Percentiles rank a stretch among this genome's conserved stretches.
Evolutionary conservation across 1,284 basidiomycete species (phyloP).

Genomic region (Trichosporon asahii): DNA sequence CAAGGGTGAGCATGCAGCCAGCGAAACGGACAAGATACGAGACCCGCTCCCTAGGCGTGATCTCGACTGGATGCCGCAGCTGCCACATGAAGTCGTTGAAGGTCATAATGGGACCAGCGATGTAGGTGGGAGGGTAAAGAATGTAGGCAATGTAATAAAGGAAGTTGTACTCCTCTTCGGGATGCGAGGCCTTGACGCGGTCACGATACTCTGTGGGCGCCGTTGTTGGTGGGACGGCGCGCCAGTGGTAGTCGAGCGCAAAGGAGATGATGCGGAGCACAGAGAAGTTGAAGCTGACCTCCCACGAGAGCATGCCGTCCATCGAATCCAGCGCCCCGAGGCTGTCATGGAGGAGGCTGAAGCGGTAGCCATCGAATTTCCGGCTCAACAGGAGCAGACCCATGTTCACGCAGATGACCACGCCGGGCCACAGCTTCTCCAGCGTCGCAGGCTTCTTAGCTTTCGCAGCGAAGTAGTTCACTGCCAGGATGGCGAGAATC

Average conservation of each 20-base stretch:
- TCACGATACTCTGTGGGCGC: constrained; percentile 48
- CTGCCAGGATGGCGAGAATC: constrained; percentile 64
- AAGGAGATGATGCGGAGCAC: constrained; percentile 93
- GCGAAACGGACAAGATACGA: constrained; percentile 71
- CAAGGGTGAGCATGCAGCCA: constrained; percentile 75
- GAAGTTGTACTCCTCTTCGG: constrained; percentile 58
- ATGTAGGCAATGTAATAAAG: constrained; percentile 68
- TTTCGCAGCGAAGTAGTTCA: constrained; percentile 70
- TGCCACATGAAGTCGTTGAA: constrained; percentile 92
- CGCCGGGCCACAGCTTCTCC: constrained; percentile 33
- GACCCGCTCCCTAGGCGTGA: constrained; percentile 49
- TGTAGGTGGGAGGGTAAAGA: constrained; percentile 88
- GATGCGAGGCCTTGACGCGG: constrained; percentile 56
- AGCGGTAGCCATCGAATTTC: constrained; percentile 70
- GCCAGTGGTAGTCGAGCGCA: constrained; percentile 89
- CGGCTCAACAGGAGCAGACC: constrained; percentile 75
- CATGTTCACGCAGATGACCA: constrained; percentile 66
- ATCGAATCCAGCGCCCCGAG: constrained; percentile 61
- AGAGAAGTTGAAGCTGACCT: constrained; percentile 93
- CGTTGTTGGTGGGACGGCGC: constrained; percentile 11
- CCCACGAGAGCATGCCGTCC: constrained; percentile 76
- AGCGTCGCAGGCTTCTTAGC: constrained; percentile 37
- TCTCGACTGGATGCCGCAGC: constrained; percentile 53
- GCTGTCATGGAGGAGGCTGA: constrained; percentile 59
- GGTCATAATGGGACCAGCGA: constrained; percentile 93